Evolutionary conservation across 768 basidiomycete genomes (phyloP), one percentile per base, ranked within the genome.

Genomic region (Melanogaster broomeanus): DNA sequence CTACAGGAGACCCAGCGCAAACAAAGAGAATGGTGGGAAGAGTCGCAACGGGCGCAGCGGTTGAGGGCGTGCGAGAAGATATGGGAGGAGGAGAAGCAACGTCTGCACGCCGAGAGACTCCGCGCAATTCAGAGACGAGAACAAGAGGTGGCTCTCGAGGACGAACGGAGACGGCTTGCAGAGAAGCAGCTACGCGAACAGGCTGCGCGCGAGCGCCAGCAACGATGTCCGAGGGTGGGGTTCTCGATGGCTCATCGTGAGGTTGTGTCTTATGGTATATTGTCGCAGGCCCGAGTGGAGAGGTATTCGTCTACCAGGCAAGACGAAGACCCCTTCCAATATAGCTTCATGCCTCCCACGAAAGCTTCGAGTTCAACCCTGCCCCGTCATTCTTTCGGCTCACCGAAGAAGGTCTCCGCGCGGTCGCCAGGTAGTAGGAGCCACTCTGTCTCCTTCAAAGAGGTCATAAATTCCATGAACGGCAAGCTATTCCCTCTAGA

Each of bases 391-490:
- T 47, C 53, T 4, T 30, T 67, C 53, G 44, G 52, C 25, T 8
- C 54, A 3, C 15, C 35, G 37, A 61, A 58, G 45, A 56, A 53
- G 39, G 7, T 25, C 16, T 22, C 41, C 19, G 8, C 39, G 3
- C 43, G 40, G 22, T 53, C 64, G 1, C 21, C 65, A 21, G 57
- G 49, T 4, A 54, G 45, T 33, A 55, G 31, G 10, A 64, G 72
- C 19, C 71, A 72, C 19, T 58, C 74, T 7, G 76, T 86, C 11
- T 65, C 79, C 1, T 85, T 86, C 64, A 72, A 74, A 43, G 80
- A 83, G 31, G 83, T 86, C 44, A 66, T 82, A 39, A 62, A 62
- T 40, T 77, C 78, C 61, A 84, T 86, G 80, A 73, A 78, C 37
- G 84, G 84, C 5, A 71, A 75, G 5, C 70, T 86, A 18, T 86